Base-by-base conservation (phyloP, 371 early-diverging fungal genomes). In the Fennellomyces sp. region DNA sequence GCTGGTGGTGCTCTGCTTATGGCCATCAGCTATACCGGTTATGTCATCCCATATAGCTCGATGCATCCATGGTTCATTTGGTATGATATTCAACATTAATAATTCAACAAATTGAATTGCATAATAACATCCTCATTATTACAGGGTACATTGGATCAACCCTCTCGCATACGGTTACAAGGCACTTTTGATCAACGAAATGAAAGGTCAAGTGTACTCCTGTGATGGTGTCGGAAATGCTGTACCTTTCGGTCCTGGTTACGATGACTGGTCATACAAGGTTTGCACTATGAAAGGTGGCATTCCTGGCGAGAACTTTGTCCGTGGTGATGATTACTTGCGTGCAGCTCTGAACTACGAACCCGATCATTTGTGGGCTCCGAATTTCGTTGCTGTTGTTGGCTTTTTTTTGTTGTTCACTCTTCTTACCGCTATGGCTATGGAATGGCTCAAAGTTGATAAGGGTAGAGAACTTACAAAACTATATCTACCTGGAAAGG, bases 141-240 rank as follows among this genome's bases (percentile, higher is more conserved):
- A 29, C 38, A 61, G 63, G 66, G 57, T 65, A 23, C 61, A 56
- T 17, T 89, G 83, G 80, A 76, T 88, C 35, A 85, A 81, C 47
- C 86, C 91, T 5, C 64, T 90, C 15, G 78, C 86, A 1, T 89
- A 89, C 62, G 86, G 83, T 0, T 80, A 77, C 60, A 72, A 82
- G 56, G 76, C 85, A 0, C 69, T 91, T 8, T 49, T 88, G 31
- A 64, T 74, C 31, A 88, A 89, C 64, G 91, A 91, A 64, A 84
- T 85, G 75, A 50, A 65, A 13, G 77, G 79, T 17, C 64, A 73
- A 5, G 1, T 54, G 2, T 70, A 63, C 49, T 52, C 74, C 12
- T 71, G 75, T 41, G 68, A 87, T 45, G 71, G 82, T 19, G 66
- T 78, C 17, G 58, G 66, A 2, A 73, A 68, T 31, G 56, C 70